Evolutionary conservation across 306 rosid genomes (phyloP), one percentile per base, ranked within the genome.

Genomic region (Hippophae tibetana): DNA sequence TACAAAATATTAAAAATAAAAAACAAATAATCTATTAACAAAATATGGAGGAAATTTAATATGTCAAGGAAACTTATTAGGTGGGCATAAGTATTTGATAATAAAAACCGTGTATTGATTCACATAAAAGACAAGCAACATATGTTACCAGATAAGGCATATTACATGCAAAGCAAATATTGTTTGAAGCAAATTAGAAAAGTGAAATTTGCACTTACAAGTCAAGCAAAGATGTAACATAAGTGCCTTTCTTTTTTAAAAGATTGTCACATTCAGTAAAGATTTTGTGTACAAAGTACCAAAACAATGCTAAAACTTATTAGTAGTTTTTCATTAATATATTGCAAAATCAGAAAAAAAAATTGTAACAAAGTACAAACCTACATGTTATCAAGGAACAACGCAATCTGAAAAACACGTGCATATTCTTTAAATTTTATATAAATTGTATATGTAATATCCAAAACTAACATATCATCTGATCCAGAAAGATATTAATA

Each of bases 191-290:
- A 1, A 18, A 18, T 18, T 18, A 18, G 23, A 18, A 18, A 8
- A 27, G 12, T 61, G 58, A 58, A 45, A 44, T 5, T n/a, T 41
- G 12, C 53, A 77, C 89, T 82, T 76, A 89, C 99, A 62, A 89
- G 97, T n/a, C 87, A 90, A 58, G 94, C 99, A 61, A 93, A 85
- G 58, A 93, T 84, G 83, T 89, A 93, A 69, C 97, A 89, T 47
- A 93, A 82, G 45, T 93, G 97, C 87, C 1, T 1, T 82, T 89
- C 79, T 84, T 84, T 26, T 72, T 72, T 58, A 63, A 75, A 72
- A 80, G 54, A 78, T 89, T 90, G 23, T 69, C 71, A n/a, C n/a
- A n/a, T n/a, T n/a, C 18, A 0, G 18, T 18, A 18, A 18, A 18
- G 0, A 89, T 72, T 57, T 82, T 84, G 77, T 71, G 76, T 69